A percentile compares a stretch with the other conserved stretches of the same genome.
These are phyloP conservation scores for Penicillium robsamsonii DNA, from an alignment of 495 filamentous ascomycete species.

Conservation along the genomic window DNA sequence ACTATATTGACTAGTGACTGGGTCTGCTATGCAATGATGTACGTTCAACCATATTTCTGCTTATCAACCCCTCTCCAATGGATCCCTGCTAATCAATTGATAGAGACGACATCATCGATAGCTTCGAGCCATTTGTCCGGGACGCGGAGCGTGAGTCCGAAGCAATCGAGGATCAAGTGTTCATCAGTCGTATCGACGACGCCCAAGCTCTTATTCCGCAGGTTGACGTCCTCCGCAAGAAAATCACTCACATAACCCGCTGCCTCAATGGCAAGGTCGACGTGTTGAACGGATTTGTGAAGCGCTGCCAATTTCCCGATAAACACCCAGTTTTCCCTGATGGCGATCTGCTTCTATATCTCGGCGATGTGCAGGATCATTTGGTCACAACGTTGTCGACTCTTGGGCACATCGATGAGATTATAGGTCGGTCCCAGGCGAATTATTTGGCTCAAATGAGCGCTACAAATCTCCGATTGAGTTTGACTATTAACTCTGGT, in stretches of 20 bases:
- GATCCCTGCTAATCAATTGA: not conserved
- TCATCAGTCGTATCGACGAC: conserved; percentile 80
- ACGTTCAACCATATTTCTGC: conserved; percentile 32
- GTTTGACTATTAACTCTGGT: conserved; percentile 68
- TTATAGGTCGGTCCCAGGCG: conserved; percentile 79
- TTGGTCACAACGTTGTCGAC: conserved; percentile 95
- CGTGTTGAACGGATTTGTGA: conserved; percentile 93
- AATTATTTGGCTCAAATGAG: conserved; percentile 92
- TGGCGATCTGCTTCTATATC: conserved; percentile 85
- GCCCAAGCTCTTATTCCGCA: conserved; percentile 73
- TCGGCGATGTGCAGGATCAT: conserved; percentile 95
- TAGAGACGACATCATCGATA: conserved; percentile 92
- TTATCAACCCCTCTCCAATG: not conserved
- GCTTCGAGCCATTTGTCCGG: conserved; percentile 77
- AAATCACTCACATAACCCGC: conserved; percentile 83
- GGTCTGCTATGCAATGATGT: conserved; percentile 97
- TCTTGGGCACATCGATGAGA: conserved; percentile 88
- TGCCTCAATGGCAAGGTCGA: conserved; percentile 89
- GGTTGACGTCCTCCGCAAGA: conserved; percentile 83
- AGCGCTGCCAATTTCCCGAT: conserved; percentile 79
- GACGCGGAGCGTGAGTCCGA: conserved; percentile 78
- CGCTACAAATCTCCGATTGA: conserved; percentile 76
- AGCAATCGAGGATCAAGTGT: conserved; percentile 87
- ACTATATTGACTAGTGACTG: conserved; percentile 84
- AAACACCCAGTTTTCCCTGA: conserved; percentile 82